Evolutionary conservation across 2,329 filamentous ascomycete species (phyloP).

Genomic region (Aplosporella prunicola): DNA sequence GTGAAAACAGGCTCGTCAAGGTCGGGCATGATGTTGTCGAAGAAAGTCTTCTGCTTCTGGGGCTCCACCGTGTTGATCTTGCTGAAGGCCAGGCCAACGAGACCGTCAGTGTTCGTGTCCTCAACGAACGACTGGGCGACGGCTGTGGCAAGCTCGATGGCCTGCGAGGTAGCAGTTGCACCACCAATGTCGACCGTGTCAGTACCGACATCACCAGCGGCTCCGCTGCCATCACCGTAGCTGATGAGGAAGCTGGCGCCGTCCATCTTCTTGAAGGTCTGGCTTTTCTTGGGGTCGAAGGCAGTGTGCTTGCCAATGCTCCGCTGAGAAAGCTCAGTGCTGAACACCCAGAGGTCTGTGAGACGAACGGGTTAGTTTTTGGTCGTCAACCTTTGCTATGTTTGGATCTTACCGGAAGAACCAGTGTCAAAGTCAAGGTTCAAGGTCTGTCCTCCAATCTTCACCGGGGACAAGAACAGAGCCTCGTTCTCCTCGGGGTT

Average conservation of each 20-base stretch:
- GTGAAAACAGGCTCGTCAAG: constrained; percentile 62
- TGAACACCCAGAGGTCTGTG: constrained; percentile 52
- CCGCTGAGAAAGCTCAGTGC: constrained; percentile 43
- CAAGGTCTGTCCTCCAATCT: constrained; percentile 59
- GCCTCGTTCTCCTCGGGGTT: constrained; percentile 56
- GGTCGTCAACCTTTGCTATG: background rate
- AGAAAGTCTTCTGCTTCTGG: constrained; percentile 59
- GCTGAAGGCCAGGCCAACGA: constrained; percentile 42
- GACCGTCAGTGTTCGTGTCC: constrained; percentile 56
- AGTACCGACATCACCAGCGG: constrained; percentile 55
- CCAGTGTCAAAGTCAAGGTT: constrained; percentile 69
- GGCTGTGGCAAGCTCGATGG: constrained; percentile 55
- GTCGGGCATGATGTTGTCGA: constrained; percentile 55
- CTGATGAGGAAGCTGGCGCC: constrained; percentile 51
- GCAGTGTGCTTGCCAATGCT: constrained; percentile 44
- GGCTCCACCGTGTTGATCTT: constrained; percentile 41
- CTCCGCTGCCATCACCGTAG: constrained; percentile 61
- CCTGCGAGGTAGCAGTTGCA: constrained; percentile 50
- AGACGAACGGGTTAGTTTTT: constrained; percentile 1
- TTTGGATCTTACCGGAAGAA: constrained; percentile 46
- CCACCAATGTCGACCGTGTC: constrained; percentile 61
- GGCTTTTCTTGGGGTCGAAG: constrained; percentile 46
- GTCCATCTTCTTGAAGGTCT: constrained; percentile 38
- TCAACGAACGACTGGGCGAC: constrained; percentile 50
- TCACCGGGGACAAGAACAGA: constrained; percentile 61